Evolutionary conservation across 2,329 filamentous ascomycete species (phyloP), one percentile per base, ranked within the genome.

Genomic region (Chaetomiaceae sp.): DNA sequence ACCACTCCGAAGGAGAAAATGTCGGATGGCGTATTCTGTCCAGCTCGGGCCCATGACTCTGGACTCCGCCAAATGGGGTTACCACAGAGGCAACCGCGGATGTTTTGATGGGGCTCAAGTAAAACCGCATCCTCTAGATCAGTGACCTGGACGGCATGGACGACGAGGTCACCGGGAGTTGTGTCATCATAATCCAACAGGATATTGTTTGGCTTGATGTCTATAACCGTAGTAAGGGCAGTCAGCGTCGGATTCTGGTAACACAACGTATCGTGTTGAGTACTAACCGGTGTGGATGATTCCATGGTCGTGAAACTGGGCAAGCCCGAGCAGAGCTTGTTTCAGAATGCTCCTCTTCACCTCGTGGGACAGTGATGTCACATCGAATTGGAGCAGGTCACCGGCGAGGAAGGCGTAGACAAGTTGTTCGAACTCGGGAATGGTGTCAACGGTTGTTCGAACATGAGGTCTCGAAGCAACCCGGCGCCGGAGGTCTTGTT

Each of bases 1-100:
- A 65, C 53, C 36, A 65, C 53, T 4, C 45, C 60, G 50, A 66
- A 66, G 12, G 63, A 65, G 52, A 62, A 67, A 5, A 65, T 42
- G 46, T 67, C 64, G 1, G 62, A 65, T 3, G 60, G 30, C n/a
- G 54, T 52, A 32, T 64, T 61, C 43, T 62, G 58, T 6, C 38
- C 40, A 17, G 60, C 53, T 9, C 58, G 56, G 7, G 59, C 59
- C 62, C 60, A 62, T 15, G 62, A 59, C 51, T 66, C 64, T 19
- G 62, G 58, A 51, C 62, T 66, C 30, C 62, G 55, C 9, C 22
- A 9, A 6, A 24, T 24, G 22, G 22, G 63, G 62, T 66, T 2
- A 65, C 22, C 22, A 9, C 22, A 24, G 9, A 24, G 22, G 22
- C 22, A 24, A 9, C 22, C 22, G 22, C 9, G 22, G 6, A 24